Base-by-base conservation (phyloP, 768 basidiomycete species). In the Hericium coralloides region DNA sequence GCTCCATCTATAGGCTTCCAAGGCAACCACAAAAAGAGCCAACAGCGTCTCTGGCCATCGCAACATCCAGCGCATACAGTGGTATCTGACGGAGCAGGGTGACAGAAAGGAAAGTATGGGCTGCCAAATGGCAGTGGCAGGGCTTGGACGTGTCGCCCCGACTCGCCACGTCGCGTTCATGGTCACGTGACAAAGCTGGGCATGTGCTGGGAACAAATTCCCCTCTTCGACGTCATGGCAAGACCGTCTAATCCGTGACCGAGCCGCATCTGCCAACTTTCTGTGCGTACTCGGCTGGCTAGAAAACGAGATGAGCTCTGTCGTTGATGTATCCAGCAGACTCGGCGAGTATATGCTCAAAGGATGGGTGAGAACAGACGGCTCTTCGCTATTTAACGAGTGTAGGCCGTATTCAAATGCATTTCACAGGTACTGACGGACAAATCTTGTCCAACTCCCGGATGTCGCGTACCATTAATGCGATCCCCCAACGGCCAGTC, bases 391-490 rank as follows among this genome's bases (percentile, higher is more conserved):
- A 20, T 45, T 45, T 20, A 17, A 18, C 43, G 31, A 31, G 31
- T 31, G 10, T 8, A 31, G 31, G 31, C 31, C 31, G 10, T 31
- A 23, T 45, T 17, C 25, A 14, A 26, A 12, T 31, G 7, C 31
- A 7, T 22, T 31, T 23, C 18, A 15, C 39, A 87, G 82, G 75
- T 85, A 25, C 69, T 90, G 55, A 90, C 88, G 15, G 82, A 90
- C 65, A 71, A 70, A 26, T 73, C 78, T 26, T 92, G 90, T 70
- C 70, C 77, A 22, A 79, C 72, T 23, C 66, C 70, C 17, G 72
- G 72, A 20, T 90, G 88, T 66, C 71, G 68, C 41, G 76, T 85
- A n/a, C 91, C 89, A 8, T 69, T 90, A n/a, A 70, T 92, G 74
- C 79, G 83, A 61, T 87, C 90, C 22, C 89, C 88, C 0, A 74